These are phyloP conservation scores for Phlegmacium glaucopus DNA, from an alignment of 768 basidiomycete species.

Conservation along the genomic window DNA sequence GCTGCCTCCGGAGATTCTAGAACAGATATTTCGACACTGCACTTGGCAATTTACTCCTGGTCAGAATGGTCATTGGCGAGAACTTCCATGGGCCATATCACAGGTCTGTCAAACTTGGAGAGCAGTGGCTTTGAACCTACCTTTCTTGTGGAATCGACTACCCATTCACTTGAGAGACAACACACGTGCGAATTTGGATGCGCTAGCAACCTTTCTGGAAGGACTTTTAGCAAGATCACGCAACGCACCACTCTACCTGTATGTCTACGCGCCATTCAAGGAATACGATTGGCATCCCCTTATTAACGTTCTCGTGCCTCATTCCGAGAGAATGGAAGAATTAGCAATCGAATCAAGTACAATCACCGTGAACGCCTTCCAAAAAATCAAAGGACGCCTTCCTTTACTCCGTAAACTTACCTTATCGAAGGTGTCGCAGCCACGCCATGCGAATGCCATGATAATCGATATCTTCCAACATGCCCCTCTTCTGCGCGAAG, in stretches of 20 bases:
- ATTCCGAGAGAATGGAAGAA: not conserved
- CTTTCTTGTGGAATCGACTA: not conserved
- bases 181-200: not conserved
- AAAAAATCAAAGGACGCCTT: not conserved
- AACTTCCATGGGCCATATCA: not conserved
- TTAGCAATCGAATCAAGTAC: not conserved
- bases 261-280: not conserved
- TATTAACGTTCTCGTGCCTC: not conserved
- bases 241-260: not conserved
- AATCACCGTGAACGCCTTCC: not conserved
- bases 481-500: not conserved
- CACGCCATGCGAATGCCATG: not conserved
- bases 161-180: not conserved
- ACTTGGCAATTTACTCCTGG: not conserved
- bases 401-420: not conserved
- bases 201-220: not conserved
- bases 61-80: not conserved
- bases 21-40: not conserved
- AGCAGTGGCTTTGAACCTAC: not conserved
- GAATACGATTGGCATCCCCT: not conserved
- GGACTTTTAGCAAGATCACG: not conserved
- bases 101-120: not conserved
- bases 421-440: not conserved
- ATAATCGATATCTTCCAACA: constrained; percentile 4
- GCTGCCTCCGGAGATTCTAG: not conserved